These are phyloP conservation scores for Lobulomyces angularis DNA, from an alignment of 192 early-diverging fungal genomes.

Conservation along the genomic window DNA sequence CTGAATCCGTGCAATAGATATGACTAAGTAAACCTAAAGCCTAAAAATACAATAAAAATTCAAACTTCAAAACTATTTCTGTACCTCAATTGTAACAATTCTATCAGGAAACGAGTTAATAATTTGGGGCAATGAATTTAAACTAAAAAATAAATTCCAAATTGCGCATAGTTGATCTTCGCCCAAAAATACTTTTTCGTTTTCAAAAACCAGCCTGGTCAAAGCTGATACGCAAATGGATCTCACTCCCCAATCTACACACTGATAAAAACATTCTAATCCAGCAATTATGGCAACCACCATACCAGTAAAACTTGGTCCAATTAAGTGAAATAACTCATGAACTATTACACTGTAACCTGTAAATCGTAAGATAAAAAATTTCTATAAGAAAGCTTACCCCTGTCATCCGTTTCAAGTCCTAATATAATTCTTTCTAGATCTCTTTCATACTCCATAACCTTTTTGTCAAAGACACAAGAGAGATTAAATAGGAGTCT, in stretches of 20 bases:
- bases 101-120: slow-evolving; percentile 38
- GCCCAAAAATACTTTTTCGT: slow-evolving; percentile 39
- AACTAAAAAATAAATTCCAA: slow-evolving; percentile 44
- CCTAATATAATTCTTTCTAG: slow-evolving; percentile 15
- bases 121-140: slow-evolving; percentile 26
- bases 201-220: slow-evolving; percentile 31
- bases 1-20: slow-evolving; percentile 28
- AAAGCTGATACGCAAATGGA: slow-evolving; percentile 41
- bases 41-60: slow-evolving; percentile 6
- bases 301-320: slow-evolving; percentile 25
- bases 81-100: slow-evolving; percentile 37
- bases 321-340: slow-evolving; percentile 35
- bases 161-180: slow-evolving; percentile 45
- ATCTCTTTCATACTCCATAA: slow-evolving; percentile 16
- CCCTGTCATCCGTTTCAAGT: slow-evolving; percentile 28
- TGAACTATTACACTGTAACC: slow-evolving; percentile 27
- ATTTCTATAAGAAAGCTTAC: slow-evolving; percentile 9
- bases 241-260: slow-evolving; percentile 31
- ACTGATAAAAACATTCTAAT: slow-evolving; percentile 40
- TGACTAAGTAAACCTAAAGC: slow-evolving; percentile 34
- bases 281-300: slow-evolving; percentile 41
- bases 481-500: slow-evolving; percentile 23
- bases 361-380: slow-evolving; percentile 12
- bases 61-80: not conserved
- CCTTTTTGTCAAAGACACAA: slow-evolving; percentile 16